Percentiles rank a stretch among this genome's conserved stretches.
phyloP scores from a whole-genome alignment of 1,139 yeast species.

The Geotrichum bryndzae region DNA sequence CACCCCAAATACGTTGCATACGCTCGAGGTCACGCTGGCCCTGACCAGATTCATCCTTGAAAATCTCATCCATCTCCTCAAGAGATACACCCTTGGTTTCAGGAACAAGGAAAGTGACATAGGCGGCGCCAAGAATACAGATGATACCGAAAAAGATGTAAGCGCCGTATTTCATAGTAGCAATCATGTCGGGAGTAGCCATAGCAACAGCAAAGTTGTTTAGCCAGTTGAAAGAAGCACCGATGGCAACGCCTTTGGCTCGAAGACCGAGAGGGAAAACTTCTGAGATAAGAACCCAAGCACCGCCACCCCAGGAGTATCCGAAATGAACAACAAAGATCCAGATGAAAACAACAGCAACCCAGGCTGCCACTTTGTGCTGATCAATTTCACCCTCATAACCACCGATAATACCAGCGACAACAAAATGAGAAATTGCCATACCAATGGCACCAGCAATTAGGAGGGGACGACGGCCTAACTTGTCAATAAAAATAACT shows the following conservation, averaged over 20 bases:
- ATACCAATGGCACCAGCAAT: conserved; percentile 47
- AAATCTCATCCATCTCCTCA: conserved; percentile 46
- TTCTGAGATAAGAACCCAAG: conserved; percentile 75
- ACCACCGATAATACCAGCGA: conserved; percentile 31
- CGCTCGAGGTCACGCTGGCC: conserved; percentile 18
- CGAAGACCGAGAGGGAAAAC: conserved; percentile 65
- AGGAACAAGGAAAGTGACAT: conserved; percentile 42
- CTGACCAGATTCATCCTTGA: conserved; percentile 23
- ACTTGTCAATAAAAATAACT: conserved; percentile 46
- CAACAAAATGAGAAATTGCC: conserved; percentile 37
- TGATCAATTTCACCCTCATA: conserved; percentile 23
- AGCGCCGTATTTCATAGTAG: conserved; percentile 32
- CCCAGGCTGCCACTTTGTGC: conserved; percentile 42
- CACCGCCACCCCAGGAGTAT: conserved; percentile 74
- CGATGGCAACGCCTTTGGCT: conserved; percentile 67
- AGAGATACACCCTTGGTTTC: conserved; percentile 45
- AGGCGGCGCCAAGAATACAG: conserved; percentile 23
- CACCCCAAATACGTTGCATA: conserved; percentile 21
- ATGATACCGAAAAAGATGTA: conserved; percentile 46
- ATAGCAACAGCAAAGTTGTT: conserved; percentile 69
- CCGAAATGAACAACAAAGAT: conserved; percentile 69
- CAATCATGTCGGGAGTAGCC: conserved; percentile 66
- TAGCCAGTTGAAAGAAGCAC: conserved; percentile 77
- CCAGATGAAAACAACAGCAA: conserved; percentile 62
- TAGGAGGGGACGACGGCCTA: conserved; percentile 50